Evolutionary conservation across 495 filamentous ascomycete genomes (phyloP), one percentile per base, ranked within the genome.

Genomic region (Aspergillus heteromorphus): DNA sequence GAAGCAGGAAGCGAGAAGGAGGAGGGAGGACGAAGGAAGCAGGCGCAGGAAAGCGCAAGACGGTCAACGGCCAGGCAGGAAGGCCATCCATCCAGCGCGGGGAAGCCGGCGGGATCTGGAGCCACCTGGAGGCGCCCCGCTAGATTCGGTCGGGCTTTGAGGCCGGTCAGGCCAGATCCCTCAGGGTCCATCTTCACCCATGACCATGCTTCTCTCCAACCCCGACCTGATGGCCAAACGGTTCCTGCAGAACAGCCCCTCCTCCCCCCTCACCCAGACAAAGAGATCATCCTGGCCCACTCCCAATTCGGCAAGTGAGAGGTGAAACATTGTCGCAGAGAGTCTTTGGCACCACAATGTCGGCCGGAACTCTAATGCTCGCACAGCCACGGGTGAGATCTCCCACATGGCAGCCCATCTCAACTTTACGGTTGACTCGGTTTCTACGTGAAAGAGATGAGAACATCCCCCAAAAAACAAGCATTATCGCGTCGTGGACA

Each of bases 11-110:
- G 7, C 25, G 51, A 34, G 38, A 43, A 55, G 55, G 25, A 48
- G 47, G 40, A 16, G 45, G 23, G 47, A 48, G 42, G 43, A 51
- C 48, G 45, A 29, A 58, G 49, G 41, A 30, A 49, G 41, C 21
- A 36, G 31, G 29, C 6, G 14, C 21, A 43, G 48, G 14, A 20
- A 48, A 23, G 40, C 30, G 48, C 40, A 53, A 21, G n/a, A 40
- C 30, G 40, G 31, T 21, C 16, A 49, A 42, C 30, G 27, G 25
- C 48, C 29, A 51, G 25, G 8, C 17, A 17, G 30, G 10, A 14
- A 21, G 17, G n/a, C 8, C 3, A 14, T 27, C 23, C n/a, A 48
- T 29, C 10, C 23, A 9, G 31, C 49, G 61, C 56, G 59, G 55
- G 54, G 58, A 56, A 56, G 48, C 34, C 34, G 23, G 21, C 45